Evolutionary conservation across 2,329 filamentous ascomycete genomes (phyloP), one percentile per base, ranked within the genome.

Genomic region (Claviceps arundinis): DNA sequence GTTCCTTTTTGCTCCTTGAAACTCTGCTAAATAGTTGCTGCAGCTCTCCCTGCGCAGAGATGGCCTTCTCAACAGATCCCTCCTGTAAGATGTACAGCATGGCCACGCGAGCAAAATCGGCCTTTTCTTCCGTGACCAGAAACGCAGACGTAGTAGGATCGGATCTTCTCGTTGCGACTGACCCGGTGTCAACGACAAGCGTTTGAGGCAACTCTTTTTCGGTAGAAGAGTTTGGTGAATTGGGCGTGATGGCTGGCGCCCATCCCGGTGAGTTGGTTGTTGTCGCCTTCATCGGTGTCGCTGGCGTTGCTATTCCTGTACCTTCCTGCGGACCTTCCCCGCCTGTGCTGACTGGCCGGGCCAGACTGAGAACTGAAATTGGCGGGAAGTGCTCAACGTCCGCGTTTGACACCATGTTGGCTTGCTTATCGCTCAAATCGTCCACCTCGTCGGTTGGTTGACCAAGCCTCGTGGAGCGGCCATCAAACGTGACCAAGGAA

Each of bases 401-500:
- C 26, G 30, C 42, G n/a, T 56, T 51, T 2, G 24, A 40, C n/a
- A 49, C 5, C 6, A 26, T 34, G 2, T 42, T 52, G 8, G 37
- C 47, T n/a, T 38, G 42, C 42, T 44, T 30, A 0, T 30, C 24
- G 37, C 43, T 5, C 4, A 45, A 22, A 9, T 52, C 43, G 11
- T 51, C 19, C 8, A 52, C 47, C 43, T 50, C 49, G 45, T 56
- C 54, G 24, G 30, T 34, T n/a, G 45, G 37, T n/a, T 50, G 17
- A 4, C 51, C 52, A 14, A 62, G 57, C 34, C 72, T 67, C 4
- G 67, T 63, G 2, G 70, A 67, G 52, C 67, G 66, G 4, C 83
- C 84, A 58, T 87, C 79, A 65, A 96, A 95, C 0, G 87, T 89
- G 16, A 97, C 84, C 4, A 98, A 75, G 0, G 89, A 84, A 61